Conservation (phyloP, 192 early-diverging fungal species). For the Thoreauomyces humboldtii region DNA sequence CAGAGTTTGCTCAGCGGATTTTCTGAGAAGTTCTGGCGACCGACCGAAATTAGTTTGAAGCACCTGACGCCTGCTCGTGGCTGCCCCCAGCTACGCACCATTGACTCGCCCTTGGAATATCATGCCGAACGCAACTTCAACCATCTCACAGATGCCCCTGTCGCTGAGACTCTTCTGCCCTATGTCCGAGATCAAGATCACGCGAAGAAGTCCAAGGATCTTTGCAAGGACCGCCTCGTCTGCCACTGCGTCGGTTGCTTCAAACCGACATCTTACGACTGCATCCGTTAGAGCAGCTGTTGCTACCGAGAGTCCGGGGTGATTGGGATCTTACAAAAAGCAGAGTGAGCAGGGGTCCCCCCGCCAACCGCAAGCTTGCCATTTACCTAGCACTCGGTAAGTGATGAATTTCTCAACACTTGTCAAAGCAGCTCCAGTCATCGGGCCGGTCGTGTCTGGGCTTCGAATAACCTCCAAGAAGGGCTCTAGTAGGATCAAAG, state of each 20-base stretch:
- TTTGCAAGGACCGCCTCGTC: constrained; percentile 92
- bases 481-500: constrained; percentile 74
- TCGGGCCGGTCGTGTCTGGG: constrained; percentile 91
- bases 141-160: constrained; percentile 93
- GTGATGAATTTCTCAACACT: constrained; percentile 88
- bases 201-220: constrained; percentile 80
- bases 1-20: constrained; percentile 78
- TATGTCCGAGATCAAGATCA: constrained; percentile 60
- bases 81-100: constrained; percentile 44
- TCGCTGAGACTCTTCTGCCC: constrained; percentile 78
- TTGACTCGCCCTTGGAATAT: constrained; percentile 90
- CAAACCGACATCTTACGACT: constrained; percentile 94
- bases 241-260: constrained; percentile 86
- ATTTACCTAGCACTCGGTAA: constrained; percentile 66
- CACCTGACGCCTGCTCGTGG: not conserved
- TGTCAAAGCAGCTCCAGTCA: constrained; percentile 85
- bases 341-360: not conserved
- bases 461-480: constrained; percentile 91
- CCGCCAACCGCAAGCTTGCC: not conserved
- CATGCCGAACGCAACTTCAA: constrained; percentile 96
- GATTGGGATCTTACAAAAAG: constrained; percentile 58
- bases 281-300: constrained; percentile 73
- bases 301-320: constrained; percentile 65
- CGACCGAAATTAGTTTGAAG: not conserved
- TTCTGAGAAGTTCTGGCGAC: constrained; percentile 71